phyloP scores from a whole-genome alignment of 2,329 filamentous ascomycete species.

The Mariannaea elegans region DNA sequence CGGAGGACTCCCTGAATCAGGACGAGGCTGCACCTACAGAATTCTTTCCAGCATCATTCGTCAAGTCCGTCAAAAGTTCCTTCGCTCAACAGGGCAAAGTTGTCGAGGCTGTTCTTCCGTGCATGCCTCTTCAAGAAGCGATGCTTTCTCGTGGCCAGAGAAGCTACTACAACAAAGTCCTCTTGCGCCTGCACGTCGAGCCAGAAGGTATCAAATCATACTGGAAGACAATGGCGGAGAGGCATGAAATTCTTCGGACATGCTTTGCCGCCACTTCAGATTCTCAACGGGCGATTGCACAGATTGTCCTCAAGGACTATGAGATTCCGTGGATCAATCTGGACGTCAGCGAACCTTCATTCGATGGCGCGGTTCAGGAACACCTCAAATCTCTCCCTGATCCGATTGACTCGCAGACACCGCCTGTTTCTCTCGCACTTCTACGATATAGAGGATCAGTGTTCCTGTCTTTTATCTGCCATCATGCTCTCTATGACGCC shows the following conservation, averaged over 20 bases:
- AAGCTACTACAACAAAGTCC: conserved; percentile 77
- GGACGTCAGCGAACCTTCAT: conserved; percentile 40
- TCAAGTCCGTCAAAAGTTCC: conserved; percentile 38
- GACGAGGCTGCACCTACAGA: neutral
- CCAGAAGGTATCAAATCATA: conserved; percentile 59
- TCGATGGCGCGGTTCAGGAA: conserved; percentile 49
- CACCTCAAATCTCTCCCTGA: conserved; percentile 52
- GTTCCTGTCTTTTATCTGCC: conserved; percentile 64
- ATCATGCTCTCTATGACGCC: conserved; percentile 90
- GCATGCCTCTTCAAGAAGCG: conserved; percentile 86
- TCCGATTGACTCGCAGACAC: conserved; percentile 54
- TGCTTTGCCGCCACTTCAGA: conserved; percentile 75
- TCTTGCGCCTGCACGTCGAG: conserved; percentile 67
- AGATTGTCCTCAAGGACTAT: conserved; percentile 70
- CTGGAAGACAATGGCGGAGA: conserved; percentile 69
- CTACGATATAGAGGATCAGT: conserved; percentile 43
- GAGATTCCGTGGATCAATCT: conserved; percentile 52
- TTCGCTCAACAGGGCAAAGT: conserved; percentile 44
- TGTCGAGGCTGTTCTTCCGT: conserved; percentile 73
- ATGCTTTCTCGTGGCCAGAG: conserved; percentile 71
- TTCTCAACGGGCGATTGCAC: conserved; percentile 70
- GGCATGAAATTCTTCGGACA: conserved; percentile 83
- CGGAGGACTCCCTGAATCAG: neutral
- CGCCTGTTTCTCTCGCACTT: conserved; percentile 56
- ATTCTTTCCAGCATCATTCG: conserved; percentile 42